These are phyloP conservation scores for Penicillium ucsense DNA, from an alignment of 495 filamentous ascomycete species.

Conservation along the genomic window DNA sequence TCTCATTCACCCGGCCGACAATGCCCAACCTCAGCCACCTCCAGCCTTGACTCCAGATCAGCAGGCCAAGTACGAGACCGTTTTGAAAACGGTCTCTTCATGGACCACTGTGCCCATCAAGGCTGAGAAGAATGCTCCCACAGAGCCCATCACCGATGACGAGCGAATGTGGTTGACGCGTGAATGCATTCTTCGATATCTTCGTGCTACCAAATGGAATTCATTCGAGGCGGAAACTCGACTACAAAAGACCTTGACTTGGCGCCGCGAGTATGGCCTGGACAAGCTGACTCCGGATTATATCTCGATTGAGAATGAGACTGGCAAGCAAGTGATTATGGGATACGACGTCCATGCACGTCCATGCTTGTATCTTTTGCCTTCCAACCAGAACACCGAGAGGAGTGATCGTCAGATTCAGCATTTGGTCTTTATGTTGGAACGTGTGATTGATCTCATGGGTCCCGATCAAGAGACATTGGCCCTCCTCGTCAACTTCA, in stretches of 20 bases:
- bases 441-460: constrained; percentile 82
- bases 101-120: constrained; percentile 65
- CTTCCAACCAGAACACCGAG: constrained; percentile 85
- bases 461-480: constrained; percentile 75
- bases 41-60: constrained; percentile 63
- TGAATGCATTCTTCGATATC: constrained; percentile 86
- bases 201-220: constrained; percentile 90
- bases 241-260: constrained; percentile 67
- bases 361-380: constrained; percentile 82
- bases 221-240: constrained; percentile 65
- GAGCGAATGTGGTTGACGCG: constrained; percentile 86
- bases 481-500: constrained; percentile 82
- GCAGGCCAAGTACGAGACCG: constrained; percentile 66
- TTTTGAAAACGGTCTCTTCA: constrained; percentile 54
- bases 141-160: constrained; percentile 57
- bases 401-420: constrained; percentile 82
- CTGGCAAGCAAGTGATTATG: constrained; percentile 82
- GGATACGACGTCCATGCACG: constrained; percentile 79
- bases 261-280: constrained; percentile 82
- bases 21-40: constrained; percentile 41
- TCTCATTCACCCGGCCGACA: constrained; percentile 50
- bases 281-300: constrained; percentile 68
- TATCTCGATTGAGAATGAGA: constrained; percentile 85
- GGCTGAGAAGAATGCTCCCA: constrained; percentile 46
- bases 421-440: constrained; percentile 91